These are phyloP conservation scores for Ustilago shanxiensis DNA, from an alignment of 1,284 basidiomycete genomes.

Conservation along the genomic window DNA sequence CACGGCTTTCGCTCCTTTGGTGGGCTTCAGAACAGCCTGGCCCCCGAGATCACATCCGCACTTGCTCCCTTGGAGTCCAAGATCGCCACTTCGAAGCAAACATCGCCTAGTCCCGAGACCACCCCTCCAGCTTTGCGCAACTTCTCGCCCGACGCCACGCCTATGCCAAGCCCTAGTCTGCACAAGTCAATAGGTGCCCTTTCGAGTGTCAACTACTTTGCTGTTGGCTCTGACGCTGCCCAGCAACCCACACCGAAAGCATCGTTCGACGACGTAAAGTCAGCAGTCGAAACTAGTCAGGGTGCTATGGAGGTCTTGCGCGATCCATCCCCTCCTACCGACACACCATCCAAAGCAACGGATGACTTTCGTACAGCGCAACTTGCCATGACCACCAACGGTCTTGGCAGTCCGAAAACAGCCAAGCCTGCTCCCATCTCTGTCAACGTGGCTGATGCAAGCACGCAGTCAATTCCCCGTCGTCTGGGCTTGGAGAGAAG, in stretches of 20 bases:
- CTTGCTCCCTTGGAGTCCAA: not conserved
- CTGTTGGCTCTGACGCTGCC: conserved; percentile 4
- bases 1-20: conserved; percentile 64
- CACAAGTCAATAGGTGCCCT: conserved; percentile 39
- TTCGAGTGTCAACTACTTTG: conserved; percentile 49
- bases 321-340: conserved; percentile 12
- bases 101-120: conserved; percentile 14
- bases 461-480: conserved; percentile 19
- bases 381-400: not conserved
- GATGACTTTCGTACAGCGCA: conserved; percentile 16
- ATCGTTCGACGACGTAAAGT: not conserved
- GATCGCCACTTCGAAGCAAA: conserved; percentile 1
- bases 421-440: conserved; percentile 7
- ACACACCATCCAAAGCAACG: not conserved
- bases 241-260: not conserved
- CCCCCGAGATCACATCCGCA: conserved; percentile 15
- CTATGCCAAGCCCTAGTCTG: conserved; percentile 60
- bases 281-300: conserved; percentile 1
- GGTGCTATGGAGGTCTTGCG: conserved; percentile 34
- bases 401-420: conserved; percentile 7
- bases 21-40: conserved; percentile 47
- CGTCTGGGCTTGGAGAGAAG: conserved; percentile 34
- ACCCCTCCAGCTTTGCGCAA: conserved; percentile 33
- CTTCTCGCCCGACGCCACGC: conserved; percentile 57
- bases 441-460: conserved; percentile 19